Evolutionary conservation across 345 rosid genomes (phyloP).

Genomic region (Salix udensis): DNA sequence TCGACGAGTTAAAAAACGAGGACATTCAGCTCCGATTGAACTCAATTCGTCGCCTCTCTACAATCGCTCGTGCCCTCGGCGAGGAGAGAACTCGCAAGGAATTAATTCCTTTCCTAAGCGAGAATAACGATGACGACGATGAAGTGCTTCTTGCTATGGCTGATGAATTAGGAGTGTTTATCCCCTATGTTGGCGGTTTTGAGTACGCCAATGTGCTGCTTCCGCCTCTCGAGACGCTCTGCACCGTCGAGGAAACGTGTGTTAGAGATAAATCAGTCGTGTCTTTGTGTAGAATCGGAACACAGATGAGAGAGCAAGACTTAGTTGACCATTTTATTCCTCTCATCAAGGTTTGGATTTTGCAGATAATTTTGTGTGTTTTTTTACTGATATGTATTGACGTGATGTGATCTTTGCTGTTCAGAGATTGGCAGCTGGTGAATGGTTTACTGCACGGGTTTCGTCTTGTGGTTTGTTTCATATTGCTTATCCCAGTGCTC

Average conservation of each 20-base stretch:
- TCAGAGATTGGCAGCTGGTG: conserved; percentile 93
- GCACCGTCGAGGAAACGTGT: conserved; percentile 87
- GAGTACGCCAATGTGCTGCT: conserved; percentile 74
- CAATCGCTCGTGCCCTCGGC: conserved; percentile 94
- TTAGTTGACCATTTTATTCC: conserved; percentile 74
- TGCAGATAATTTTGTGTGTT: background rate
- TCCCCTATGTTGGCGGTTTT: conserved; percentile 87
- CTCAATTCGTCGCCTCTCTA: conserved; percentile 83
- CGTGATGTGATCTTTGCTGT: background rate
- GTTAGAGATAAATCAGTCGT: conserved; percentile 89
- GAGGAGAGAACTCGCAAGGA: conserved; percentile 93
- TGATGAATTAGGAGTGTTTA: conserved; percentile 83
- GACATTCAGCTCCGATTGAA: conserved; percentile 90
- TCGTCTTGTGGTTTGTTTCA: conserved; percentile 90
- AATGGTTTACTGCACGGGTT: conserved; percentile 96
- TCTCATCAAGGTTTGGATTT: conserved; percentile 64
- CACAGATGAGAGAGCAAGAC: conserved; percentile 87
- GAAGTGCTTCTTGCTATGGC: conserved; percentile 98
- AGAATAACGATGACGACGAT: conserved; percentile 92
- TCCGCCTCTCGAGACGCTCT: conserved; percentile 79
- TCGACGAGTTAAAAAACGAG: conserved; percentile 90
- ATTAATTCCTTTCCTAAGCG: conserved; percentile 79
- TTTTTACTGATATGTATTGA: background rate
- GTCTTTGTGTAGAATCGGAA: conserved; percentile 77
- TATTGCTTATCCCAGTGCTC: conserved; percentile 86